Conservation (phyloP, 2,329 filamentous ascomycete species). For the Herpomyces periplanetae region DNA sequence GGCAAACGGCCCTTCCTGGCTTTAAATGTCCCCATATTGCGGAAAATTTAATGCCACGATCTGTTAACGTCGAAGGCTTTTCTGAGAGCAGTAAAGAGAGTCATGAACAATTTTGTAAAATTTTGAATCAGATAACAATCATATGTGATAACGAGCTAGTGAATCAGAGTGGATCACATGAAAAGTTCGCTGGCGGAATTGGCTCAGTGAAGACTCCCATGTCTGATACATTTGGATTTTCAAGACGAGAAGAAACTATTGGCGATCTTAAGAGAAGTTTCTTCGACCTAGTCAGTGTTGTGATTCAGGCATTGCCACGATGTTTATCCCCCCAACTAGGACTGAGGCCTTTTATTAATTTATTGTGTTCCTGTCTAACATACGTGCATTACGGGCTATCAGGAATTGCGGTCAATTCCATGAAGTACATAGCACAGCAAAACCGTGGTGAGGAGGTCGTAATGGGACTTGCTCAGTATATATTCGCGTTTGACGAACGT, state of each 20-base stretch:
- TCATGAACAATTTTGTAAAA: conserved; percentile 68
- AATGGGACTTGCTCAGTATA: conserved; percentile 81
- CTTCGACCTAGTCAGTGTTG: conserved; percentile 76
- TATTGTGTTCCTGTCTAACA: conserved; percentile 78
- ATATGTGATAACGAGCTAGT: conserved; percentile 92
- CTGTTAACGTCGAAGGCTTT: conserved; percentile 19
- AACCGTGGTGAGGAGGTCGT: conserved; percentile 78
- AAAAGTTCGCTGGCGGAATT: conserved; percentile 57
- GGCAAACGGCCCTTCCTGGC: conserved; percentile 7
- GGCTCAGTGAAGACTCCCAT: conserved; percentile 86
- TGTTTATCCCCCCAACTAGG: conserved; percentile 24
- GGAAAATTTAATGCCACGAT: conserved; percentile 23
- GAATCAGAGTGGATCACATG: conserved; percentile 68
- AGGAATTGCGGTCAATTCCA: conserved; percentile 54
- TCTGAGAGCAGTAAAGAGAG: conserved; percentile 42
- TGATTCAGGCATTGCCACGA: conserved; percentile 72
- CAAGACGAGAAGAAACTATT: conserved; percentile 33
- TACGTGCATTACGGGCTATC: conserved; percentile 77
- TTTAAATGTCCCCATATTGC: conserved; percentile 5
- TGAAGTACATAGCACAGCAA: conserved; percentile 80
- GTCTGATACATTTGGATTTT: conserved; percentile 66
- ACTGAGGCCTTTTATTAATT: conserved; percentile 71
- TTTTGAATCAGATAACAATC: conserved; percentile 74
- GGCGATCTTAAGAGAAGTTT: conserved; percentile 68
- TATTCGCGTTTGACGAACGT: conserved; percentile 88